These are phyloP conservation scores for Lipomyces mesembrius DNA, from an alignment of 805 yeast genomes.

Conservation along the genomic window DNA sequence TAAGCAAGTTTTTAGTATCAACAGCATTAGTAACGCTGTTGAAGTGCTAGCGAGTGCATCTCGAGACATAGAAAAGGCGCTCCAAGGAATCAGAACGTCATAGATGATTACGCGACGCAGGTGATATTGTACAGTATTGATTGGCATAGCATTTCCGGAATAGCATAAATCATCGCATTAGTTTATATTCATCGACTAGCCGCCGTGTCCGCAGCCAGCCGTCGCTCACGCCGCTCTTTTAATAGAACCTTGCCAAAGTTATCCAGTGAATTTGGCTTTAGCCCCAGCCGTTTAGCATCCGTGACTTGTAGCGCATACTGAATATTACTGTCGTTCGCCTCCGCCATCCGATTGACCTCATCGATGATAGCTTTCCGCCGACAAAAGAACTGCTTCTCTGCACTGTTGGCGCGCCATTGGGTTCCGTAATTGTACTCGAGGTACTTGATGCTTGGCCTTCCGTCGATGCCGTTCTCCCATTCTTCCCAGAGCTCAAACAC, in stretches of 20 bases:
- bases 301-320: neutral
- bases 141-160: neutral
- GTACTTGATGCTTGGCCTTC: constrained; percentile 1
- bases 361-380: constrained; percentile 10
- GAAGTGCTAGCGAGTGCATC: constrained; percentile 20
- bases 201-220: neutral
- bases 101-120: neutral
- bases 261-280: neutral
- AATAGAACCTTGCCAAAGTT: neutral
- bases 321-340: neutral
- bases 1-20: constrained; percentile 24
- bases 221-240: neutral
- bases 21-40: constrained; percentile 17
- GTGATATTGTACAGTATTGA: neutral
- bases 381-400: constrained; percentile 5
- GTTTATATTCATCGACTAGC: neutral
- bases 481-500: constrained; percentile 9
- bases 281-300: neutral
- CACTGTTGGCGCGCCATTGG: constrained; percentile 1
- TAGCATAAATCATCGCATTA: neutral
- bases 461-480: constrained; percentile 2
- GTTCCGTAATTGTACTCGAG: constrained; percentile 7
- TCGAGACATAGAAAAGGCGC: constrained; percentile 23
- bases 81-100: constrained; percentile 5
- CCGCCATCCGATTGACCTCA: constrained; percentile 6